Evolutionary conservation across 805 yeast genomes (phyloP), one percentile per base, ranked within the genome.

Genomic region (Priceomyces carsonii): DNA sequence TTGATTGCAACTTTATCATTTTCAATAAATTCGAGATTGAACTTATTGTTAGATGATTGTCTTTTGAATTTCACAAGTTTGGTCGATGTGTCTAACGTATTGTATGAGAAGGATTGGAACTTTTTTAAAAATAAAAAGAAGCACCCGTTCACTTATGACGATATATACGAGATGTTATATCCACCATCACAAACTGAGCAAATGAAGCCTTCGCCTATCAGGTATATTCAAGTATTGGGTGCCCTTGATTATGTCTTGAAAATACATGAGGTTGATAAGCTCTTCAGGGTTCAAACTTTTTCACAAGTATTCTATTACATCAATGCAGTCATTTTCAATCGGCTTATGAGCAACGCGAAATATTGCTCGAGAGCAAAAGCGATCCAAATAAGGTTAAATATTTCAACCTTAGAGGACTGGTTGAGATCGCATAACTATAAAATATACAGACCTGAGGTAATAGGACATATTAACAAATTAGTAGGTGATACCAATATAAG

Each of bases 321-420:
- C 16, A 80, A 89, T 7, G 66, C 81, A 7, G 72, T 76, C 3
- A 48, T 89, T 14, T 90, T 91, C 64, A 90, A 91, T 57, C 70
- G 80, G 32, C 70, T 89, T 15, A 55, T 90, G 34, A 68, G 78
- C 14, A 80, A 77, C 43, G 78, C 84, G 19, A 84, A 77, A 48
- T 83, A 83, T 46, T 70, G 85, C 32, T 78, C 95, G 1, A 74
- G 99, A 40, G 74, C 87, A 0, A 77, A 82, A 43, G 98, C 97
- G 0, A 79, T 93, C 60, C 98, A 93, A 55, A 82, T 93, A 29
- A 69, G 97, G 36, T 73, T 93, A 36, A 93, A 93, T 50, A 51
- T 93, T 7, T 88, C 96, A 0, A 75, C 85, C 4, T 62, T 93
- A 28, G 97, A 93, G 59, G 96, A 93, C 53, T 93, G 99, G 99